phyloP scores from a whole-genome alignment of 2,329 filamentous ascomycete species.

The Fusarium sp. region DNA sequence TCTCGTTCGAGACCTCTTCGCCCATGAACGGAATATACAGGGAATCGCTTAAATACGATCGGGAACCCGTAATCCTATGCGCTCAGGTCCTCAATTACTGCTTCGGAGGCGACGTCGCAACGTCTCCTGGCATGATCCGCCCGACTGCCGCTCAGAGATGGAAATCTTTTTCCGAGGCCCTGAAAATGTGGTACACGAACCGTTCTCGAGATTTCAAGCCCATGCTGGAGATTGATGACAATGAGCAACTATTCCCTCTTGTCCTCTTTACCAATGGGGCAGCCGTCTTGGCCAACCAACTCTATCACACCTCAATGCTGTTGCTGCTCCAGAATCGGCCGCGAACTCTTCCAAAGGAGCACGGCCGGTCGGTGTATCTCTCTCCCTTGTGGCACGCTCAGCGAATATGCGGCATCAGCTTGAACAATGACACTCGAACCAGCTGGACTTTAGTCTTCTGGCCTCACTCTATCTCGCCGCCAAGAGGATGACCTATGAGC shows the following conservation, averaged over 20 bases:
- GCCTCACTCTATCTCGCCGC: conserved; percentile 60
- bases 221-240: conserved; percentile 49
- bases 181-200: conserved; percentile 49
- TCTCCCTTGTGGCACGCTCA: conserved; percentile 63
- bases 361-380: conserved; percentile 47
- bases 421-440: conserved; percentile 58
- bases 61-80: conserved; percentile 49
- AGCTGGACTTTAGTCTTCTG: conserved; percentile 62
- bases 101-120: conserved; percentile 27
- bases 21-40: conserved; percentile 30
- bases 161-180: conserved; percentile 47
- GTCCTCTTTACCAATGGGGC: conserved; percentile 55
- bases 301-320: conserved; percentile 68
- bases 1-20: conserved; percentile 33
- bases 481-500: conserved; percentile 60
- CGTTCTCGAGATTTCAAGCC: conserved; percentile 50
- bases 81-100: conserved; percentile 51
- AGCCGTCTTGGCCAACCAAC: conserved; percentile 63
- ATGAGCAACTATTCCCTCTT: conserved; percentile 48
- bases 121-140: conserved; percentile 18
- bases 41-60: conserved; percentile 37
- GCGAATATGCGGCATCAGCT: conserved; percentile 61
- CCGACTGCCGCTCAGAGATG: conserved; percentile 44
- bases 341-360: conserved; percentile 52
- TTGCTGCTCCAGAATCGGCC: conserved; percentile 64